Evolutionary conservation across 2,329 filamentous ascomycete species (phyloP), one percentile per base, ranked within the genome.

Genomic region (Penicillium sp.): DNA sequence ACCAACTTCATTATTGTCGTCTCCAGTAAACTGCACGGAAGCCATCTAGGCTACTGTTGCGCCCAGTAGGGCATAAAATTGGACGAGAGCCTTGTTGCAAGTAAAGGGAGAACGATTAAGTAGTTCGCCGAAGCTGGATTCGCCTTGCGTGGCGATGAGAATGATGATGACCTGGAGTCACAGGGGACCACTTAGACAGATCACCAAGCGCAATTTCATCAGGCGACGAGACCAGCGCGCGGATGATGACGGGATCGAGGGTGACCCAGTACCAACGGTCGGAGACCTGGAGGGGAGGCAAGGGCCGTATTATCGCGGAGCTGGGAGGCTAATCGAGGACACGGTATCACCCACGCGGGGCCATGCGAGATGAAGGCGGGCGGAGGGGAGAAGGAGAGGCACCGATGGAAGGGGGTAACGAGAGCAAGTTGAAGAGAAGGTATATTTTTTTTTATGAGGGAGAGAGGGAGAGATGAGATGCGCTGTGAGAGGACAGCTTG

Each of bases 21-120:
- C 71, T 39, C 62, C 67, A 55, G 69, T 69, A 53, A 78, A 76
- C 51, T 72, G 72, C 64, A 75, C 68, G 60, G 74, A 71, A 71
- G 76, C 73, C 76, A 79, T 79, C 59, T 71, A 70, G 66, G 69
- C 67, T 64, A 66, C 42, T 63, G 47, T 45, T 67, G 59, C 61
- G 65, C 71, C 69, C 67, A 47, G 42, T 39, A 57, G 68, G 69
- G 68, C 69, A 70, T 73, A 64, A 63, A 74, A 69, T 48, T 56
- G 56, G 10, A 63, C 12, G 54, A 50, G 62, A 51, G 50, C 49
- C 59, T 63, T 63, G 34, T 52, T 56, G 60, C 59, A 55, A 58
- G 38, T 58, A 54, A 54, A 53, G 53, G 55, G 57, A 63, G 58
- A 60, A 60, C 61, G 58, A 71, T 61, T 68, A 71, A 73, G 68